Base-by-base conservation (phyloP, 208 protist species). In the Acanthamoeba quina region DNA sequence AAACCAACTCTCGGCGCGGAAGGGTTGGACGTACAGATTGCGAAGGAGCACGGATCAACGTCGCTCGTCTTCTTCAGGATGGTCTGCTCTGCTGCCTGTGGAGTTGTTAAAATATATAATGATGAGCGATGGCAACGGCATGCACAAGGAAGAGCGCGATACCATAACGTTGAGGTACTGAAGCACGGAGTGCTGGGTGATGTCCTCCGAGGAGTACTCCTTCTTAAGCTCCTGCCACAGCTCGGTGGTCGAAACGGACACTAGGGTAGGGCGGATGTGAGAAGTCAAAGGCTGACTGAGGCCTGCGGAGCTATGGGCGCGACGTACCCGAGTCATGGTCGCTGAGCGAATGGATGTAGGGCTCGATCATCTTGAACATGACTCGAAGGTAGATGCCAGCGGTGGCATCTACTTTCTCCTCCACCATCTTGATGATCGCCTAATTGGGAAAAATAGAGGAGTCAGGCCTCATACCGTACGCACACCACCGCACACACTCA, bases 91-190 rank as follows among this genome's bases (percentile, higher is more conserved):
- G 78, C 78, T 26, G 78, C 78, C 78, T 86, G 34, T 9, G 3
- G 17, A 24, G 58, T 78, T 19, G 11, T 11, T 21, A 7, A n/a
- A n/a, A n/a, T n/a, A n/a, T n/a, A 78, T 78, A 1, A 24, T 47
- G 24, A 78, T 78, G 17, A 78, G 68, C 31, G 0, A 41, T 2
- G 34, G 29, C 26, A 11, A 47, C 21, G 31, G 21, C 10, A 47
- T 11, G 15, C 4, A 83, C 26, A 41, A 76, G 19, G 11, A 76
- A 76, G 29, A 76, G 54, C 17, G 17, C 54, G 19, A 58, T 85
- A 85, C 78, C 78, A 86, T 64, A 15, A 86, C 78, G 78, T 86
- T 86, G 29, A 86, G 78, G 52, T 86, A 86, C 31, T 86, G 78
- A n/a, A 64, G 29, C 17, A 86, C 49, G 1, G 78, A 56, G 78